Evolutionary conservation across 306 rosid species (phyloP).

Genomic region (Urtica urens): DNA sequence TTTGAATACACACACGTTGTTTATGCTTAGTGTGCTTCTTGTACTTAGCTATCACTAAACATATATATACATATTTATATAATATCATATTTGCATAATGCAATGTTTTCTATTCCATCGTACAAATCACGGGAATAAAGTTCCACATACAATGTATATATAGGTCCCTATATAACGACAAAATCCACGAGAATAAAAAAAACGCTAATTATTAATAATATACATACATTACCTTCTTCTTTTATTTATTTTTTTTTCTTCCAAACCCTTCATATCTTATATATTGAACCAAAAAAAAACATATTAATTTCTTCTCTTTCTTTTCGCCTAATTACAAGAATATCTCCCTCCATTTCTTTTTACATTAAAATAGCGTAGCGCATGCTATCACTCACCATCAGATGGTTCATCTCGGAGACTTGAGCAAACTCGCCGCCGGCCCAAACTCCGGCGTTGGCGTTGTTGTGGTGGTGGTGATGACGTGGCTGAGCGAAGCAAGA

Average conservation of each 20-base stretch:
- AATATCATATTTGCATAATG: too few species aligned
- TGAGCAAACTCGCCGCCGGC: conserved; percentile 48
- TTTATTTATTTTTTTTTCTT: neutral
- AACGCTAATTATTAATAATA: neutral
- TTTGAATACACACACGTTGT: too few species aligned
- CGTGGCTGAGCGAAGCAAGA: conserved; percentile 72
- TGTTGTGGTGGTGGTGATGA: conserved; percentile 6
- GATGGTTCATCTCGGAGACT: conserved; percentile 71
- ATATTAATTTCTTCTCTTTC: neutral
- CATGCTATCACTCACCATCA: conserved; percentile 93
- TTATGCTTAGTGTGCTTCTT: too few species aligned
- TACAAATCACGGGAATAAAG: neutral
- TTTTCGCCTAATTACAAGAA: neutral
- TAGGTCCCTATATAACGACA: neutral
- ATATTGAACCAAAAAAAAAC: neutral
- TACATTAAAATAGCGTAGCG: conserved; percentile 96
- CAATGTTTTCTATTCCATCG: too few species aligned
- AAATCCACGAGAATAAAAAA: neutral
- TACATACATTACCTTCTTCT: neutral
- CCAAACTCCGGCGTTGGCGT: conserved; percentile 39
- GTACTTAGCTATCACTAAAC: too few species aligned
- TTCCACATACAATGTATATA: neutral
- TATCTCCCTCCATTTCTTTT: conserved; percentile 1
- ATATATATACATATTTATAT: too few species aligned
- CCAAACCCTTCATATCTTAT: neutral